Evolutionary conservation across 345 rosid genomes (phyloP), one percentile per base, ranked within the genome.

Genomic region (Salix udensis): DNA sequence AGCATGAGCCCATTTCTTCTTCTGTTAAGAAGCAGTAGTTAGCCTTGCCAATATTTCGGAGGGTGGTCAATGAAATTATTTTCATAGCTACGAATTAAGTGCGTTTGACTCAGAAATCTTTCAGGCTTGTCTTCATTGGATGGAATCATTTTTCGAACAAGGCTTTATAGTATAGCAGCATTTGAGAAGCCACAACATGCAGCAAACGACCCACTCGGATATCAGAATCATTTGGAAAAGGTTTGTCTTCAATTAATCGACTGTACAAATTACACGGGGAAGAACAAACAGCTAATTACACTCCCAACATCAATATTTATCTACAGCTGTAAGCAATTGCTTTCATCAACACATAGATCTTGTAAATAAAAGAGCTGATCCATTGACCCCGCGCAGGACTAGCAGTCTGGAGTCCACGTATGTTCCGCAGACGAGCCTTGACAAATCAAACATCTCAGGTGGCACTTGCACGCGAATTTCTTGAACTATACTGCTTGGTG

Each of bases 381-480:
- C 97, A 76, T 87, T 95, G 70, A 93, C 92, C 18, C 93, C 88
- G 3, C 97, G 88, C 28, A 93, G 89, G 67, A 91, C 90, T 21
- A 93, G 90, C 72, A 91, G 83, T 80, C 98, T 88, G 6, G 91
- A 79, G 72, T 95, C 98, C 2, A 93, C 76, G 44, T 87, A 93
- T 9, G 97, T 90, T 67, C 98, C 97, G 44, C 97, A 95, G 4
- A 91, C 96, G 65, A 95, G 82, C 78, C 86, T 91, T 0, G 94
- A 91, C 76, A 91, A 60, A 80, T 93, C 96, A 53, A 95, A 95
- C 90, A 95, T 89, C 77, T 93, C 98, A 3, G 91, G 96, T 0
- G 97, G 98, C 6, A 90, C 75, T 53, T 91, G 92, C 24, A 80
- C 88, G 15, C 96, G 81, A 73, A 91, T 89, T 87, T 96, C 97